Percentiles rank a stretch among this genome's conserved stretches.
phyloP scores from a whole-genome alignment of 139 green algal genomes.

The Chlamydomonas asymmetrica region DNA sequence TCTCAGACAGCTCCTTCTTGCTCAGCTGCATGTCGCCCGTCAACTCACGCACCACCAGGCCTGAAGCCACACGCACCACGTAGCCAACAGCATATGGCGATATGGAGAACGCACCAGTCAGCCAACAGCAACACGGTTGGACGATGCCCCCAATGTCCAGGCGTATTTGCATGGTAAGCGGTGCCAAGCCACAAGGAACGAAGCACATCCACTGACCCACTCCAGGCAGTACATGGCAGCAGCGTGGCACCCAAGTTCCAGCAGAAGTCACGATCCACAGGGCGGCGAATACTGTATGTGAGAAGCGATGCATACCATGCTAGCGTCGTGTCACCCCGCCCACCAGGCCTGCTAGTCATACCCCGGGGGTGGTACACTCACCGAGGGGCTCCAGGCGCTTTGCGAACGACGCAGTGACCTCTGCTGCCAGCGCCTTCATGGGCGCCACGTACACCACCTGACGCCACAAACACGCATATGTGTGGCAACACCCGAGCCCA shows the following conservation, averaged over 20 bases:
- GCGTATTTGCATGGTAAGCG: neutral
- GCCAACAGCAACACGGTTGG: neutral
- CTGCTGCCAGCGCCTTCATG: constrained; percentile 97
- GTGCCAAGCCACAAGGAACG: too few species aligned
- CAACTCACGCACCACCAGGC: constrained; percentile 83
- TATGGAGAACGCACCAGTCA: too few species aligned
- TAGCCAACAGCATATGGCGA: too few species aligned
- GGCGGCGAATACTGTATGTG: too few species aligned
- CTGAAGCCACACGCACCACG: too few species aligned
- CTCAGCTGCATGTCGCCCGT: constrained; percentile 96
- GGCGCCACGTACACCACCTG: constrained; percentile 97
- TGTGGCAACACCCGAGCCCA: too few species aligned
- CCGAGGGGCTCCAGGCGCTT: constrained; percentile 82
- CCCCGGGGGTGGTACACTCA: constrained; percentile 23
- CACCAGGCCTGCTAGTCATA: neutral
- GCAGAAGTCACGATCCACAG: neutral
- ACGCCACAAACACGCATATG: too few species aligned
- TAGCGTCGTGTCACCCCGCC: neutral
- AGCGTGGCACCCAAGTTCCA: neutral
- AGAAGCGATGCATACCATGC: too few species aligned
- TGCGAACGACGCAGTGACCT: constrained; percentile 84
- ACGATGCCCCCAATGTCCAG: neutral
- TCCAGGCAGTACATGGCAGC: too few species aligned
- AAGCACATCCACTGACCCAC: too few species aligned
- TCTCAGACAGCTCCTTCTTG: constrained; percentile 93